A percentile compares a stretch with the other conserved stretches of the same genome.
These are phyloP conservation scores for Reutealis trisperma DNA, from an alignment of 345 rosid species.

Conservation along the genomic window DNA sequence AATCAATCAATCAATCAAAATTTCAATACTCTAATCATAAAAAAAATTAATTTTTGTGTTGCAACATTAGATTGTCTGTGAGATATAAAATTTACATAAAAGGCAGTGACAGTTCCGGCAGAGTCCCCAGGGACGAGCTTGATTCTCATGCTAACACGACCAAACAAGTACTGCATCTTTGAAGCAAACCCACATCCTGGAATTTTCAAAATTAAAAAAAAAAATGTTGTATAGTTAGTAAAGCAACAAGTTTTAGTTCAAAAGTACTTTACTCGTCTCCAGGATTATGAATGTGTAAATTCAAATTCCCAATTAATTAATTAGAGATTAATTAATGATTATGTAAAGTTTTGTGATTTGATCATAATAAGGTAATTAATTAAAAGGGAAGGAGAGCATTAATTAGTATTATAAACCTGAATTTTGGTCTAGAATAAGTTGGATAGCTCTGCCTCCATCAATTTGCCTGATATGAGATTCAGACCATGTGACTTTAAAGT, in stretches of 20 bases:
- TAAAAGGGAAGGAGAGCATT: background rate
- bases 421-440: conserved; percentile 72
- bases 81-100: conserved; percentile 47
- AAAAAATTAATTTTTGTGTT: too few relatives aligned
- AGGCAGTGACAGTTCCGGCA: conserved; percentile 99
- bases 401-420: conserved; percentile 47
- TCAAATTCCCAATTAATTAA: too few relatives aligned
- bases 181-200: conserved; percentile 95
- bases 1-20: background rate
- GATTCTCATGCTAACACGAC: conserved; percentile 89
- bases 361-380: background rate
- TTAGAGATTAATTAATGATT: background rate
- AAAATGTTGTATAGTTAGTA: too few relatives aligned
- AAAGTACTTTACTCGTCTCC: too few relatives aligned
- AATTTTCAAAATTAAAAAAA: background rate
- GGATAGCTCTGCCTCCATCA: conserved; percentile 73
- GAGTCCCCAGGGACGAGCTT: conserved; percentile 94
- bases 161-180: conserved; percentile 66
- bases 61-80: too few relatives aligned
- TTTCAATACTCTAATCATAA: background rate
- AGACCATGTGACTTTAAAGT: conserved; percentile 70
- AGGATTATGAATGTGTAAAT: too few relatives aligned
- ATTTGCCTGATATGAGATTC: conserved; percentile 71
- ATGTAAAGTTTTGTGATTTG: background rate
- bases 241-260: too few relatives aligned